These are phyloP conservation scores for Meyerozyma athensensis DNA, from an alignment of 1,139 yeast genomes.

Conservation along the genomic window DNA sequence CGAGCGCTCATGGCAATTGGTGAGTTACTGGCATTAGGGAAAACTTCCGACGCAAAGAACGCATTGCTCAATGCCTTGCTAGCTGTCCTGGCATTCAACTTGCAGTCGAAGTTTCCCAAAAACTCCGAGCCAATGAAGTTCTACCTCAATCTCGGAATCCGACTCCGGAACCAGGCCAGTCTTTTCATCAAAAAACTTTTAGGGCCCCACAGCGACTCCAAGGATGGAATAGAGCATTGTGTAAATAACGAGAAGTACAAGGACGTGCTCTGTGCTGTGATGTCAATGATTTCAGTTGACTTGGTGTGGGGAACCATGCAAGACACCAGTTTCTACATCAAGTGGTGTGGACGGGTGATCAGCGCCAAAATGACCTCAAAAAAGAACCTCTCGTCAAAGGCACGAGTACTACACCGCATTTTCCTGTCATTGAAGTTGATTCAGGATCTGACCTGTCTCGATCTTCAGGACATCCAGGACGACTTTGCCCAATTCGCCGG, in stretches of 20 bases:
- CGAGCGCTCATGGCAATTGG: conserved; percentile 79
- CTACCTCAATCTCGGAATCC: conserved; percentile 67
- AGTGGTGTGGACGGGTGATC: conserved; percentile 74
- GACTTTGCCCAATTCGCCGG: conserved; percentile 30
- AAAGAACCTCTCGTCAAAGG: conserved; percentile 68
- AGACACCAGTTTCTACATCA: conserved; percentile 71
- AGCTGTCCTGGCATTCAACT: conserved; percentile 78
- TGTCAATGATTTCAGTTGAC: conserved; percentile 86
- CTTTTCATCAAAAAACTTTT: conserved; percentile 52
- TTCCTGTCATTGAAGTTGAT: conserved; percentile 70
- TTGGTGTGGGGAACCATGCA: conserved; percentile 91
- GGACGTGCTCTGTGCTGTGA: conserved; percentile 76
- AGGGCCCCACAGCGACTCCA: conserved; percentile 30
- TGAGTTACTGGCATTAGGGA: conserved; percentile 70
- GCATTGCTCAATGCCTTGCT: conserved; percentile 74
- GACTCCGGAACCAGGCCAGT: conserved; percentile 71
- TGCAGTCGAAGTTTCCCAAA: conserved; percentile 65
- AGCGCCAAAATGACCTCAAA: conserved; percentile 63
- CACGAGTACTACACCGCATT: conserved; percentile 70
- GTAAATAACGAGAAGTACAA: conserved; percentile 68
- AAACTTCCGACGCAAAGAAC: conserved; percentile 70
- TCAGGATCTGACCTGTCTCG: conserved; percentile 68
- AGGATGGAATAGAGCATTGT: conserved; percentile 45
- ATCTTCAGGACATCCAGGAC: conserved; percentile 35
- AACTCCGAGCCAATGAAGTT: conserved; percentile 62